Conservation (phyloP, 1,284 basidiomycete genomes). For the Crepidotus sp. region DNA sequence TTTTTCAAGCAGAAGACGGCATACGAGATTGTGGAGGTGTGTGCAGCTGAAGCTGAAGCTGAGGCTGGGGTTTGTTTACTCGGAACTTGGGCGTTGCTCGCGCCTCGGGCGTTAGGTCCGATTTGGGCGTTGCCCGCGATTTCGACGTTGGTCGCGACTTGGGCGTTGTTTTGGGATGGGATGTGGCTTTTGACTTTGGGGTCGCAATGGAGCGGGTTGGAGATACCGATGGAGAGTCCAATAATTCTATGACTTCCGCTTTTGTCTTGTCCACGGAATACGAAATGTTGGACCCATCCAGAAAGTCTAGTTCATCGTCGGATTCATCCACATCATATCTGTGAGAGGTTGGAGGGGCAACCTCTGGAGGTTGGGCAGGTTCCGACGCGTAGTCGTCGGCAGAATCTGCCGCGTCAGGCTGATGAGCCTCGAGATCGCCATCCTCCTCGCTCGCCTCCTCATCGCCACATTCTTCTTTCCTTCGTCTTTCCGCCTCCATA, state of each 20-base stretch:
- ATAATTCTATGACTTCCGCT: slow-evolving; percentile 20
- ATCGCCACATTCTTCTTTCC: slow-evolving; percentile 32
- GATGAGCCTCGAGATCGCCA: slow-evolving; percentile 12
- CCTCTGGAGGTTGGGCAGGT: neutral
- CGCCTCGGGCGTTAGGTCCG: neutral
- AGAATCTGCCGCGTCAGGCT: slow-evolving; percentile 2
- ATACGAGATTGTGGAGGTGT: slow-evolving; percentile 36
- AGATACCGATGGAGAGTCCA: neutral
- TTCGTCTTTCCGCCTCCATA: slow-evolving; percentile 47
- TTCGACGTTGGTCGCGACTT: neutral
- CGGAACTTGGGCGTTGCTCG: neutral
- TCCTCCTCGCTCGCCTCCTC: slow-evolving; percentile 23
- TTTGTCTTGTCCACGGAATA: slow-evolving; percentile 17
- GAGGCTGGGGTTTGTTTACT: neutral
- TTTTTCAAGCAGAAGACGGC: slow-evolving; percentile 8
- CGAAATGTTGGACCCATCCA: slow-evolving; percentile 26
- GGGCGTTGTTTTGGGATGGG: neutral
- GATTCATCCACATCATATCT: slow-evolving; percentile 23
- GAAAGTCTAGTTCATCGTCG: slow-evolving; percentile 34
- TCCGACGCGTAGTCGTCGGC: slow-evolving; percentile 5
- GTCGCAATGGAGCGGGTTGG: neutral
- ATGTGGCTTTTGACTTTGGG: neutral
- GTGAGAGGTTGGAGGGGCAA: slow-evolving; percentile 3
- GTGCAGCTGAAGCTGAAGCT: slow-evolving; percentile 29
- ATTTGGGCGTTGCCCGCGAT: neutral